phyloP scores from a whole-genome alignment of 164 flowering plant species.

The Litsea cubeba region DNA sequence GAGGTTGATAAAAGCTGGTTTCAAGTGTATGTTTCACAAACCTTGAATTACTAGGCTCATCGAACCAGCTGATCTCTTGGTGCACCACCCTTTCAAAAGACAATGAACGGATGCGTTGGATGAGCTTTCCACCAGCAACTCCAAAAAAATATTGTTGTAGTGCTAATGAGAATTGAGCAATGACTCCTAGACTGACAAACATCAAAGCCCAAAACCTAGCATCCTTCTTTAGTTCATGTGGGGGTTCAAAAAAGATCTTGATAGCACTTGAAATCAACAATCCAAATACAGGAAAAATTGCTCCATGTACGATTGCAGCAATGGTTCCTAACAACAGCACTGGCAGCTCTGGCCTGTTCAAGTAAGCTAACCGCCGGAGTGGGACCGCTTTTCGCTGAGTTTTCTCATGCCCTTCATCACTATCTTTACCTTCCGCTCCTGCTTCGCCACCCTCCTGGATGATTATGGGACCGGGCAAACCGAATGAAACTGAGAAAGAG shows the following conservation, averaged over 20 bases:
- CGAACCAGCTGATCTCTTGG: constrained; percentile 73
- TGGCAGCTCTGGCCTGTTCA: constrained; percentile 60
- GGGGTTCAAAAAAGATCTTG: constrained; percentile 46
- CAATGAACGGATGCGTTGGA: constrained; percentile 49
- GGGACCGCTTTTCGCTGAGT: constrained; percentile 17
- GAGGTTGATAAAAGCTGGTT: background rate
- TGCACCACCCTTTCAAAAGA: constrained; percentile 54
- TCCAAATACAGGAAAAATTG: constrained; percentile 49
- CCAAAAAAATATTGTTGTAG: constrained; percentile 50
- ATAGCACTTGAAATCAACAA: constrained; percentile 43
- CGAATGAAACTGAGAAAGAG: constrained; percentile 21
- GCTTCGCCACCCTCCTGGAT: constrained; percentile 4
- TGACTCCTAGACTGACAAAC: constrained; percentile 30
- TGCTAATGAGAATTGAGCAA: constrained; percentile 25
- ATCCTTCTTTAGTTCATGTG: constrained; percentile 29
- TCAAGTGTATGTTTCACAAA: background rate
- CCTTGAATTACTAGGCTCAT: constrained; percentile 66
- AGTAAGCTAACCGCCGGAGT: constrained; percentile 32
- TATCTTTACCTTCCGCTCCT: background rate
- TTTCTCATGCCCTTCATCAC: background rate
- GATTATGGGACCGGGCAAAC: constrained; percentile 17
- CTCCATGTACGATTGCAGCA: constrained; percentile 46
- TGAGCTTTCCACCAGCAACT: constrained; percentile 60
- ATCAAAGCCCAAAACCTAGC: constrained; percentile 45
- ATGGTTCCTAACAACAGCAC: constrained; percentile 39